Conservation (phyloP, 106 monocot genomes). For the Phalaenopsis aphrodite region DNA sequence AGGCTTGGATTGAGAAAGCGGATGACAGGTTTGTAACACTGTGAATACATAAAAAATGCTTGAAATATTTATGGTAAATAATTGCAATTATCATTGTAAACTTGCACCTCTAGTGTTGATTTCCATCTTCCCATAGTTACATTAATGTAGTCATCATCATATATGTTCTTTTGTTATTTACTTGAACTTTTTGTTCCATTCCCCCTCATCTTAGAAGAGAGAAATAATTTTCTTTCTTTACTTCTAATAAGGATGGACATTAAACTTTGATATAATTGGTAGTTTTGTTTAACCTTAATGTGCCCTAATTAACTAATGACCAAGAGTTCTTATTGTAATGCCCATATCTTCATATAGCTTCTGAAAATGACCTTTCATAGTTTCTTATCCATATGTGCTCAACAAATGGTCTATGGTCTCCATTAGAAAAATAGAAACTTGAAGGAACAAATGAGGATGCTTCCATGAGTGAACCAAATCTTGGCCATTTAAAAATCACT, state of each 20-base stretch:
- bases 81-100: not conserved
- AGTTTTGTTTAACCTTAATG: too few species aligned
- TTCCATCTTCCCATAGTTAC: not conserved
- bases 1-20: constrained; percentile 81
- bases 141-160: not conserved
- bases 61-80: not conserved
- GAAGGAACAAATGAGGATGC: too few species aligned
- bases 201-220: not conserved
- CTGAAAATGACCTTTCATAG: not conserved
- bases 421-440: too few species aligned
- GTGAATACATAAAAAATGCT: not conserved
- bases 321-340: too few species aligned
- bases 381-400: not conserved
- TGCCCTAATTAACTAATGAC: too few species aligned
- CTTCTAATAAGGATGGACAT: too few species aligned
- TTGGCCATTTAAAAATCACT: too few species aligned
- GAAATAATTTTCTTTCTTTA: not conserved
- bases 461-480: too few species aligned
- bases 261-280: too few species aligned
- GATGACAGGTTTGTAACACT: constrained; percentile 52
- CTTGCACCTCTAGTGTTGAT: not conserved
- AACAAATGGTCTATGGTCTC: not conserved
- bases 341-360: not conserved
- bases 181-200: not conserved
- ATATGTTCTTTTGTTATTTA: not conserved